phyloP scores from a whole-genome alignment of 805 yeast genomes.

The Candida loeiensis region DNA sequence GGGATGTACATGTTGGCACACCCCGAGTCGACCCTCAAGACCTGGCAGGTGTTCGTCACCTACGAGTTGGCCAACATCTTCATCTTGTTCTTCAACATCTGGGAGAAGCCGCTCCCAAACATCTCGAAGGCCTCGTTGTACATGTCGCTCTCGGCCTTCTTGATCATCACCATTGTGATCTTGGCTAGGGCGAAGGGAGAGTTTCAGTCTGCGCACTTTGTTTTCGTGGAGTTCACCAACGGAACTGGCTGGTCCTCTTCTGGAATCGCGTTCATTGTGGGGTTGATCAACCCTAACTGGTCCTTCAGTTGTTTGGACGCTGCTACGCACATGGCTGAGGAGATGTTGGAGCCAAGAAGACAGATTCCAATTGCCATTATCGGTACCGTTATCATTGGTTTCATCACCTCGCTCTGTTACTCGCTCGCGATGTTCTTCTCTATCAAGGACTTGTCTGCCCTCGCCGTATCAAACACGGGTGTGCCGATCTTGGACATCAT shows the following conservation, averaged over 20 bases:
- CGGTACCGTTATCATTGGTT: conserved; percentile 63
- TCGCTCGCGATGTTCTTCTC: conserved; percentile 57
- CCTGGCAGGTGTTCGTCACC: conserved; percentile 55
- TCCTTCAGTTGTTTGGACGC: conserved; percentile 66
- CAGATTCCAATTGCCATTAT: conserved; percentile 60
- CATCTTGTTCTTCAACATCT: conserved; percentile 46
- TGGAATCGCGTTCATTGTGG: conserved; percentile 64
- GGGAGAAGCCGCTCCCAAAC: conserved; percentile 50
- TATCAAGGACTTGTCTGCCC: conserved; percentile 48
- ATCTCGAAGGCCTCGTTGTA: conserved; percentile 50
- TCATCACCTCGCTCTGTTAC: conserved; percentile 54
- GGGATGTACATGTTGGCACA: conserved; percentile 46
- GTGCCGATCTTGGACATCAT: conserved; percentile 63
- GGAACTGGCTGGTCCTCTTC: conserved; percentile 58
- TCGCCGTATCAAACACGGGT: conserved; percentile 50
- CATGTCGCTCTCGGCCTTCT: conserved; percentile 50
- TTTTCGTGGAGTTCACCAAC: conserved; percentile 51
- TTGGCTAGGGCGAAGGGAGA: conserved; percentile 51
- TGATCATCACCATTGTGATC: conserved; percentile 50
- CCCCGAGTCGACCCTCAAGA: conserved; percentile 35
- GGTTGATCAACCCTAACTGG: conserved; percentile 70
- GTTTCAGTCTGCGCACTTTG: conserved; percentile 49
- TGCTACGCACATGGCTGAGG: conserved; percentile 73
- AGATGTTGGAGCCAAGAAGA: conserved; percentile 52
- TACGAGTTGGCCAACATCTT: conserved; percentile 44